These are phyloP conservation scores for Ogataea glucozyma DNA, from an alignment of 805 yeast genomes.

Conservation along the genomic window DNA sequence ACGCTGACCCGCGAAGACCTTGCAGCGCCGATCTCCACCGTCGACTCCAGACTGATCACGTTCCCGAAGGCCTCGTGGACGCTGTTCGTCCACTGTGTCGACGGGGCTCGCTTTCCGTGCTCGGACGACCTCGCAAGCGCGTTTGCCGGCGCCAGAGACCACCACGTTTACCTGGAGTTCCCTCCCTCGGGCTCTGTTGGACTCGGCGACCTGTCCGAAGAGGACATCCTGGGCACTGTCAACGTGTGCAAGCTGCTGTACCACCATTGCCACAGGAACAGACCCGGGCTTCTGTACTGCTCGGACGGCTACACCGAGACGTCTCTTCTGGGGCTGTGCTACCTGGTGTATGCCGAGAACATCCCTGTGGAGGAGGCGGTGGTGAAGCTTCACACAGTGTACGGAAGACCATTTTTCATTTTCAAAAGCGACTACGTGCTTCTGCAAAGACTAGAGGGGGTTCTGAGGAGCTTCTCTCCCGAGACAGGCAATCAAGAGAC, in stretches of 20 bases:
- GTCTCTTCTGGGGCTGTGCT: conserved; percentile 71
- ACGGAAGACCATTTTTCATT: conserved; percentile 79
- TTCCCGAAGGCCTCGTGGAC: conserved; percentile 58
- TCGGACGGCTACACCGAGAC: conserved; percentile 93
- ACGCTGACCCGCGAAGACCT: conserved; percentile 37
- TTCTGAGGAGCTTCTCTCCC: conserved; percentile 65
- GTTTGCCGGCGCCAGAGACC: neutral
- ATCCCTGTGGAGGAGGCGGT: conserved; percentile 64
- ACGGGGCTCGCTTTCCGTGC: conserved; percentile 56
- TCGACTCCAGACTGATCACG: conserved; percentile 40
- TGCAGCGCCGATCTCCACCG: conserved; percentile 20
- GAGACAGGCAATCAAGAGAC: conserved; percentile 2
- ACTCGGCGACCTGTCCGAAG: conserved; percentile 64
- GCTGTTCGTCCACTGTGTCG: conserved; percentile 58
- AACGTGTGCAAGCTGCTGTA: conserved; percentile 70
- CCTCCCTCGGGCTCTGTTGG: conserved; percentile 87
- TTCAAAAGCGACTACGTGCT: conserved; percentile 75
- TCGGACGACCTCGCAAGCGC: conserved; percentile 29
- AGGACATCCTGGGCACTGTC: conserved; percentile 62
- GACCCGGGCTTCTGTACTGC: conserved; percentile 65
- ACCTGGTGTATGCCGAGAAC: conserved; percentile 67
- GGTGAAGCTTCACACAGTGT: conserved; percentile 57
- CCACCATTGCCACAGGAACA: conserved; percentile 35
- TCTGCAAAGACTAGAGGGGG: conserved; percentile 61
- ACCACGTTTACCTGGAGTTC: conserved; percentile 49